These are phyloP conservation scores for Trichoderma hamatum DNA, from an alignment of 2,329 filamentous ascomycete species.

Conservation along the genomic window DNA sequence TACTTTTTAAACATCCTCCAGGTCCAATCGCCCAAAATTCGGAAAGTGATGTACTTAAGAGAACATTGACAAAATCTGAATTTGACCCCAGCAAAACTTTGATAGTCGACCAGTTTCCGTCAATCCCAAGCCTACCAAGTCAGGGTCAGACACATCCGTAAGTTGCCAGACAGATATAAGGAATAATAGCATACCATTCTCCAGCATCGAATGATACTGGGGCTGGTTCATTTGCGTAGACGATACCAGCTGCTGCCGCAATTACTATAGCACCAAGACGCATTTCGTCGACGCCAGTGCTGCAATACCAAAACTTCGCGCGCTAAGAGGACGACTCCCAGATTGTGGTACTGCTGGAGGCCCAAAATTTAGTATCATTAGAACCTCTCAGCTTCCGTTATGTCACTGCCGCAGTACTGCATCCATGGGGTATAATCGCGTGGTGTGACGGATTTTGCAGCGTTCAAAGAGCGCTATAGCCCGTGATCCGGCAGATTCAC, in stretches of 20 bases:
- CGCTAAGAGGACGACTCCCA: conserved; percentile 4
- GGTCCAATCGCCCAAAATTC: conserved; percentile 71
- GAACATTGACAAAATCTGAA: conserved; percentile 42
- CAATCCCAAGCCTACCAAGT: conserved; percentile 59
- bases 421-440: conserved; percentile 18
- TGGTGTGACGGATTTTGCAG: neutral
- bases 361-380: conserved; percentile 5
- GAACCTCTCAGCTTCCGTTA: neutral
- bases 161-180: neutral
- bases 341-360: neutral
- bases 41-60: conserved; percentile 68
- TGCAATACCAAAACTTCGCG: neutral
- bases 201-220: conserved; percentile 32
- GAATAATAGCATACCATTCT: conserved; percentile 30
- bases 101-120: conserved; percentile 74
- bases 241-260: conserved; percentile 22
- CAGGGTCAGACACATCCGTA: neutral
- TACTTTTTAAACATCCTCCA: conserved; percentile 57
- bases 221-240: conserved; percentile 28
- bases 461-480: neutral
- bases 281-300: conserved; percentile 27
- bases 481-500: conserved; percentile 9
- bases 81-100: conserved; percentile 53
- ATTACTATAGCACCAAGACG: conserved; percentile 16
- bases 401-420: neutral